phyloP scores from a whole-genome alignment of 1,284 basidiomycete genomes.

The Sporisorium iseilematis-ciliati region DNA sequence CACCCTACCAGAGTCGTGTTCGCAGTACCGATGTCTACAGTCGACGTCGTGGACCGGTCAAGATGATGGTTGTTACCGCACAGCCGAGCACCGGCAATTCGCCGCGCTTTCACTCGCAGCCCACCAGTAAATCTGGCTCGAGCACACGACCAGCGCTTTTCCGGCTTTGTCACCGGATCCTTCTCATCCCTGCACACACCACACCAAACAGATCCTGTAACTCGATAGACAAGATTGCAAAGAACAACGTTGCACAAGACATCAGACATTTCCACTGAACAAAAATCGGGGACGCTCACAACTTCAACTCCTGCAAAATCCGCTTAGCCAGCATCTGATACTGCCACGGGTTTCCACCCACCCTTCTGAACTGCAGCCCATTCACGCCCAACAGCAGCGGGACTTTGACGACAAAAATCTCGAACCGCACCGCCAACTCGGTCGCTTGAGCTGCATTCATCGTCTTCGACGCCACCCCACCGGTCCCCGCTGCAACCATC shows the following conservation, averaged over 20 bases:
- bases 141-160: neutral
- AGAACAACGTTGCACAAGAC: neutral
- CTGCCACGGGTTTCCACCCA: constrained; percentile 94
- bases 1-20: neutral
- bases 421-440: constrained; percentile 65
- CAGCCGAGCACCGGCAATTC: constrained; percentile 8
- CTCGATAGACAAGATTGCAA: too few relatives aligned
- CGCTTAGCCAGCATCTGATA: constrained; percentile 92
- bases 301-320: constrained; percentile 90
- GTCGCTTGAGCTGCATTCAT: constrained; percentile 46
- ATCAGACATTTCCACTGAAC: neutral
- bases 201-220: neutral
- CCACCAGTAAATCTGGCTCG: constrained; percentile 1
- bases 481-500: neutral
- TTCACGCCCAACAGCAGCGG: constrained; percentile 89
- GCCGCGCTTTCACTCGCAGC: neutral
- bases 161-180: constrained; percentile 11
- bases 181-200: neutral
- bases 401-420: constrained; percentile 68
- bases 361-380: constrained; percentile 93
- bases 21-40: too few relatives aligned
- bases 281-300: constrained; percentile 67
- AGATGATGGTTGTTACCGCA: neutral
- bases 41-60: too few relatives aligned
- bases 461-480: constrained; percentile 27